Evolutionary conservation across 2,329 filamentous ascomycete species (phyloP), one percentile per base, ranked within the genome.

Genomic region (Diaporthe citri): DNA sequence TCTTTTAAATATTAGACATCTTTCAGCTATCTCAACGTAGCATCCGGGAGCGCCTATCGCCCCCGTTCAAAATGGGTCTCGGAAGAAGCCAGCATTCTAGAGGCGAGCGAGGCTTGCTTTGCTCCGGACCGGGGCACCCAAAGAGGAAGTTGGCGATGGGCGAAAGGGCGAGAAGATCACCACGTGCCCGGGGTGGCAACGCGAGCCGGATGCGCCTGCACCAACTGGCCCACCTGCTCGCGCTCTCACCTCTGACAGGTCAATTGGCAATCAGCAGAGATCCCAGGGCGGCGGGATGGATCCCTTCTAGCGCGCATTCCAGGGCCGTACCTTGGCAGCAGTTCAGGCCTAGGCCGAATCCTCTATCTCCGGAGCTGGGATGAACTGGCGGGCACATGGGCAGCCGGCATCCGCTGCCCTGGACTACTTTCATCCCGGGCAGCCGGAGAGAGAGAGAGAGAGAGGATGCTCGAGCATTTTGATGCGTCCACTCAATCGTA

Each of bases 191-290:
- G 34, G 46, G 64, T 67, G 46, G 31, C 46, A 36, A 36, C 8
- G 48, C 43, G 52, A 20, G 36, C 52, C 39, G 43, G n/a, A n/a
- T n/a, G 62, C 56, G 55, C 57, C 59, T 64, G 72, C 55, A 28
- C 34, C 36, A 36, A 34, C 43, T 39, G 74, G 71, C 73, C 78
- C 79, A 79, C 79, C 77, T 80, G 79, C 71, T 75, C 71, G 71
- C 78, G 71, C 71, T 77, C 75, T 75, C 76, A 72, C 48, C 55
- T 75, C 66, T 80, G 77, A 80, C 76, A 80, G 79, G 79, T 78
- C 79, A 79, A 76, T 75, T 39, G 46, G 31, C 64, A 39, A 66
- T 48, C 60, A 66, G 60, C 41, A 66, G 5, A 34, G 41, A 66
- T 34, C 60, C 60, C 60, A 48, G 60, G 3, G 12, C 31, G 31